Evolutionary conservation across 306 rosid species (phyloP).

Genomic region (Lotus japonicus): DNA sequence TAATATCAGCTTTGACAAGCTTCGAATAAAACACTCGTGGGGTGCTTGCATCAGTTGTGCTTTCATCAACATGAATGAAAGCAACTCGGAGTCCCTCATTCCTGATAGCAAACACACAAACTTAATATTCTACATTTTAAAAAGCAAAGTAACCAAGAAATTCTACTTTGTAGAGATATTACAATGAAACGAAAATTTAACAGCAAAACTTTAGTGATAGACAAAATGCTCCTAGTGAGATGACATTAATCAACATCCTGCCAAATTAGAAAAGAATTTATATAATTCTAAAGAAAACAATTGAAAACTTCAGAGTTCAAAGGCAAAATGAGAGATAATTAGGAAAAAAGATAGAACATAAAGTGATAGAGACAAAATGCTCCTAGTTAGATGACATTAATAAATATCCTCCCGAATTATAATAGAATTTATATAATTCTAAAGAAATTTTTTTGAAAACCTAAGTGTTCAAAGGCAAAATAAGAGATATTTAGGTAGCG

Average conservation of each 20-base stretch:
- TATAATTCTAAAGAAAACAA: neutral
- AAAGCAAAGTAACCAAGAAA: neutral
- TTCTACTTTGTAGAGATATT: neutral
- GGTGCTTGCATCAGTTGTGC: slow-evolving; percentile 40
- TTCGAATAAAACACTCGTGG: slow-evolving; percentile 66
- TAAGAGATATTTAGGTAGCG: too few species aligned
- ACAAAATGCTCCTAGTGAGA: neutral
- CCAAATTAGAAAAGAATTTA: slow-evolving; percentile 1
- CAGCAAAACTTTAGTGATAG: neutral
- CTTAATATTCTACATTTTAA: neutral
- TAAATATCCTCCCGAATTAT: too few species aligned
- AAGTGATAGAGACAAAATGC: too few species aligned
- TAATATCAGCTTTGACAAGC: slow-evolving; percentile 93
- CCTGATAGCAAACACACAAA: slow-evolving; percentile 34
- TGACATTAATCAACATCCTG: neutral
- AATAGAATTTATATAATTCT: too few species aligned
- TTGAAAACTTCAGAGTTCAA: neutral
- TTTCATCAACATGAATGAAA: slow-evolving; percentile 83
- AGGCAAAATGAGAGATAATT: neutral
- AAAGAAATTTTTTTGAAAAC: too few species aligned
- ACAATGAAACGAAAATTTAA: neutral
- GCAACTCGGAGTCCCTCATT: slow-evolving; percentile 99
- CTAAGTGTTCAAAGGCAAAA: too few species aligned
- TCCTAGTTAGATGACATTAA: too few species aligned
- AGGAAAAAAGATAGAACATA: neutral